Evolutionary conservation across 179 eudicot species (phyloP).

Genomic region (Kewa caespitosa): DNA sequence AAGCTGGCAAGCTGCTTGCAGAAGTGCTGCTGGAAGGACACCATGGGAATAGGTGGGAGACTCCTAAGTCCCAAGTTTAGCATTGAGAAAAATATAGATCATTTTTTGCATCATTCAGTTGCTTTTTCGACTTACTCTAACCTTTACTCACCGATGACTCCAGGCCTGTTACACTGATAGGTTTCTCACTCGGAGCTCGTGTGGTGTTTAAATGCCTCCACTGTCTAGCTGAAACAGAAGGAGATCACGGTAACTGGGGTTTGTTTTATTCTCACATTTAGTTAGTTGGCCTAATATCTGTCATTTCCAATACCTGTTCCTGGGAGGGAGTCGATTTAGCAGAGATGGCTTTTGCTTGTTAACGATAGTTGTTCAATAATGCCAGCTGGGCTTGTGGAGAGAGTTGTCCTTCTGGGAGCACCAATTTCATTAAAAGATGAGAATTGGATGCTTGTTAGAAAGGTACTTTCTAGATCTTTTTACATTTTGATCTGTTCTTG

Average conservation of each 20-base stretch:
- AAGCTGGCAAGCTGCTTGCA: constrained; percentile 87
- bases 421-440: constrained; percentile 66
- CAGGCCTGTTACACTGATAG: constrained; percentile 88
- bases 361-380: constrained; percentile 17
- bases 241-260: constrained; percentile 42
- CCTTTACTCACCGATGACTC: neutral
- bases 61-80: constrained; percentile 23
- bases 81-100: neutral
- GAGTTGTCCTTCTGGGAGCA: constrained; percentile 90
- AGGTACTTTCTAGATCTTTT: constrained; percentile 41
- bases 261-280: neutral
- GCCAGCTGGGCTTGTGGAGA: constrained; percentile 77
- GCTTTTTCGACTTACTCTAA: neutral
- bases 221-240: constrained; percentile 52
- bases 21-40: constrained; percentile 74
- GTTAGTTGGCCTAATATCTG: neutral
- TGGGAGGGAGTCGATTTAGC: neutral
- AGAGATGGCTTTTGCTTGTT: constrained; percentile 3
- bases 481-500: neutral
- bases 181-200: constrained; percentile 89
- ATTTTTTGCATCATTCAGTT: neutral
- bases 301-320: constrained; percentile 14
- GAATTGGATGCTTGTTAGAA: constrained; percentile 73
- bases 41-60: constrained; percentile 72
- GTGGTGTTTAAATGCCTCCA: constrained; percentile 80